Evolutionary conservation across 2,329 filamentous ascomycete genomes (phyloP), one percentile per base, ranked within the genome.

Genomic region (Gaeumannomyces sp.): DNA sequence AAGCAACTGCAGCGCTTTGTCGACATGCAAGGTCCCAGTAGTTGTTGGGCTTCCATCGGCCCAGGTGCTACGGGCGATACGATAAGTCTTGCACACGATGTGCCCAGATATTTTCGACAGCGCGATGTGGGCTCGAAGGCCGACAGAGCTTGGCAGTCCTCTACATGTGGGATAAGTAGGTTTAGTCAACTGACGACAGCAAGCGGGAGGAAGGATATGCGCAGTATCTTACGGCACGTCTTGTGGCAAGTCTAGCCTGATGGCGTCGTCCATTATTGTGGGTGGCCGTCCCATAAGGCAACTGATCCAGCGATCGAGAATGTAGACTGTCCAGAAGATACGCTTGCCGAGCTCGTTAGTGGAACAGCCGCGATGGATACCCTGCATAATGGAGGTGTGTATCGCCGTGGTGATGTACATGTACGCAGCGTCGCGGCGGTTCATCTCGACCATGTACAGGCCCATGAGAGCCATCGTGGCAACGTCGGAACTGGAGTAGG

Each of bases 241-340:
- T 4, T 69, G 71, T 1, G 81, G 81, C 5, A 77, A 68, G 2
- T 75, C 71, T 1, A 83, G 70, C 33, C 74, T 76, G 64, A 84
- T 80, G 3, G 79, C 79, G 50, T 83, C 80, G 58, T 83, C 80
- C 45, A 75, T 73, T 16, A 82, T 78, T 2, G 76, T 75, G 0
- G 80, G 78, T 1, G 81, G 80, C 19, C 81, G 76, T 6, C 82
- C 81, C 74, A 82, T 80, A 5, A 83, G 72, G 64, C 79, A 82
- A 66, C 80, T 79, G 58, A 83, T 50, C 29, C 28, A 83, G 60
- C 80, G 75, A 67, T 83, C 81, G 19, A 84, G 70, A n/a, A 80
- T 75, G 65, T 82, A 83, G 2, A 83, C 73, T 0, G 81, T 83
- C 81, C 81, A 84, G 64, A 84, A 83, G 7, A 80, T 73, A 50